Evolutionary conservation across 1,284 basidiomycete genomes (phyloP).

Genomic region (Bjerkandera adusta): DNA sequence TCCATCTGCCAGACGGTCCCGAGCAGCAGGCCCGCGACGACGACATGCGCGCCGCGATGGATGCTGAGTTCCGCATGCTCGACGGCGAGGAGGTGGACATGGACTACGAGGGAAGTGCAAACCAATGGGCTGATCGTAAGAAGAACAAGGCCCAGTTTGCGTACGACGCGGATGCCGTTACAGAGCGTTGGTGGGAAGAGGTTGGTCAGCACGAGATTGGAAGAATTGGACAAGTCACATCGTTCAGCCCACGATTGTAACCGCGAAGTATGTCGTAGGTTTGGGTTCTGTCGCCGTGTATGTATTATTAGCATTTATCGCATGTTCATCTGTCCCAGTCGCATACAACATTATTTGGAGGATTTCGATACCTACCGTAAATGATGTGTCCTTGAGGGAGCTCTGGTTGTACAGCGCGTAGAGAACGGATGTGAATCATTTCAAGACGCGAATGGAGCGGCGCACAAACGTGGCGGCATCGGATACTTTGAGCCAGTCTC

Average conservation of each 20-base stretch:
- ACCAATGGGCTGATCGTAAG: slow-evolving; percentile 49
- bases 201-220: slow-evolving; percentile 23
- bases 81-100: slow-evolving; percentile 18
- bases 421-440: slow-evolving; percentile 2
- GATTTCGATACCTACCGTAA: background rate
- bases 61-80: slow-evolving; percentile 28
- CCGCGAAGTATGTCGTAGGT: background rate
- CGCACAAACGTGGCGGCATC: slow-evolving; percentile 23
- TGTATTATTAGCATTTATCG: background rate
- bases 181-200: slow-evolving; percentile 46
- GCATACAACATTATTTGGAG: background rate
- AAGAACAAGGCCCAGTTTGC: slow-evolving; percentile 44
- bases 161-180: slow-evolving; percentile 50
- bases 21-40: slow-evolving; percentile 49
- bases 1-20: slow-evolving; percentile 54
- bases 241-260: background rate
- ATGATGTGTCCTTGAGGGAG: background rate
- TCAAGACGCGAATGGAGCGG: slow-evolving; percentile 41
- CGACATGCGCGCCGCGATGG: slow-evolving; percentile 50
- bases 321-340: slow-evolving; percentile 1
- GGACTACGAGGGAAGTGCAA: slow-evolving; percentile 36
- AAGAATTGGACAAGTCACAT: background rate
- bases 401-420: slow-evolving; percentile 1
- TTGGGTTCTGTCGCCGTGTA: no score
- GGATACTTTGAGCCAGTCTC: slow-evolving; percentile 24